phyloP scores from a whole-genome alignment of 2,329 filamentous ascomycete genomes.

The Penicillium thymicola region DNA sequence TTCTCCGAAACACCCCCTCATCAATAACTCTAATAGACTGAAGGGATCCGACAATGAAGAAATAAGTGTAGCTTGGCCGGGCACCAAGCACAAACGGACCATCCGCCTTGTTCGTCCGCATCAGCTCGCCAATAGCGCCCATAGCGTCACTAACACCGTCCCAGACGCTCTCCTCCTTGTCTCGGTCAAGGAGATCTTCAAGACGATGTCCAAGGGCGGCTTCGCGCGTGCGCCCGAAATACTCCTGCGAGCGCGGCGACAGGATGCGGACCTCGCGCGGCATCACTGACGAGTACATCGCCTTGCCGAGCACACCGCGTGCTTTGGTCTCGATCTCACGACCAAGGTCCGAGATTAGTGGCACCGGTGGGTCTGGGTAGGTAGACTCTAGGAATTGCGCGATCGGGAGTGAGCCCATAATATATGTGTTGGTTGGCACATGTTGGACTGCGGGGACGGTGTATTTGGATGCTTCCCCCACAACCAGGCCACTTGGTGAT shows the following conservation, averaged over 20 bases:
- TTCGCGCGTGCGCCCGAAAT: slow-evolving; percentile 42
- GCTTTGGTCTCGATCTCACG: slow-evolving; percentile 31
- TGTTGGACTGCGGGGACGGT: slow-evolving; percentile 45
- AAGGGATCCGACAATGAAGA: slow-evolving; percentile 40
- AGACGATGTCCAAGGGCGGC: slow-evolving; percentile 33
- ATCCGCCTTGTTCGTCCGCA: slow-evolving; percentile 33
- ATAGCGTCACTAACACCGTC: slow-evolving; percentile 20
- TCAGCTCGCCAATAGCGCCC: slow-evolving; percentile 30
- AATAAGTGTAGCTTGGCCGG: slow-evolving; percentile 38
- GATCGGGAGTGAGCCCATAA: slow-evolving; percentile 44
- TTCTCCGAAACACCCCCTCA: slow-evolving; percentile 30
- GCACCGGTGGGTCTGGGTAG: slow-evolving; percentile 38
- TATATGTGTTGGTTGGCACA: slow-evolving; percentile 37
- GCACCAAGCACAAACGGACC: slow-evolving; percentile 42
- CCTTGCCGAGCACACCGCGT: slow-evolving; percentile 28
- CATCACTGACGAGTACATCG: slow-evolving; percentile 33
- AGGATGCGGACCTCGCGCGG: slow-evolving; percentile 41
- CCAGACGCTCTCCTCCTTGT: slow-evolving; percentile 7
- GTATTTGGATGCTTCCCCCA: slow-evolving; percentile 30
- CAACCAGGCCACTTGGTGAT: slow-evolving; percentile 23
- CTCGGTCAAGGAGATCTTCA: slow-evolving; percentile 34
- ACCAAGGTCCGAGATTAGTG: slow-evolving; percentile 37
- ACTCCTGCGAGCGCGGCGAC: slow-evolving; percentile 36
- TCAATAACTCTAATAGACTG: slow-evolving; percentile 34
- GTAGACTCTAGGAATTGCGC: slow-evolving; percentile 41